Conservation (phyloP, 352 stramenopile species). For the Pseudoperonospora humuli region DNA sequence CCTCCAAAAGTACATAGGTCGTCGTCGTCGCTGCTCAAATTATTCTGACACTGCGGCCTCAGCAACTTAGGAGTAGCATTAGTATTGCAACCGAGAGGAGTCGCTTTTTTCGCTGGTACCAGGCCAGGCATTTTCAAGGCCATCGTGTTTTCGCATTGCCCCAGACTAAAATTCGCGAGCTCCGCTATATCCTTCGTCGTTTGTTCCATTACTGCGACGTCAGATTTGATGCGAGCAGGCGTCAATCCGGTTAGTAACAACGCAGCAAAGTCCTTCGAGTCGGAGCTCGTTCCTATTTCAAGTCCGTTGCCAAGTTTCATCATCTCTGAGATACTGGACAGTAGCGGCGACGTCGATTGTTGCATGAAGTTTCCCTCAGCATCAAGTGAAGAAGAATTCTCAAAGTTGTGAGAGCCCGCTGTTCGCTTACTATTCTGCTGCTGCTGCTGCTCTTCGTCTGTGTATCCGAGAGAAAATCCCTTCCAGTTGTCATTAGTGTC, state of each 20-base stretch:
- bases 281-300: constrained; percentile 18
- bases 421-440: too few relatives aligned
- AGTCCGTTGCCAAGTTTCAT: constrained; percentile 29
- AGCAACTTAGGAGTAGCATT: constrained; percentile 18
- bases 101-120: constrained; percentile 1
- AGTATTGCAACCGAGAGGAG: constrained; percentile 11
- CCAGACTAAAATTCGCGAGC: constrained; percentile 33
- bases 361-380: constrained; percentile 5
- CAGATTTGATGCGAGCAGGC: constrained; percentile 15
- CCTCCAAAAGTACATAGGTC: constrained; percentile 17
- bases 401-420: constrained; percentile 1
- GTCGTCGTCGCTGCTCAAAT: constrained; percentile 28
- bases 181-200: constrained; percentile 24
- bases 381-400: constrained; percentile 1
- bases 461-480: constrained; percentile 59
- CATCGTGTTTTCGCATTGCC: constrained; percentile 21
- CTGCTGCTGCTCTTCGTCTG: constrained; percentile 33
- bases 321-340: constrained; percentile 40
- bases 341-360: constrained; percentile 32
- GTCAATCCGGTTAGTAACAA: constrained; percentile 22
- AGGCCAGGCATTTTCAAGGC: constrained; percentile 1
- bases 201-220: constrained; percentile 22
- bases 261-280: constrained; percentile 27
- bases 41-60: constrained; percentile 29
- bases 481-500: constrained; percentile 64